phyloP scores from a whole-genome alignment of 106 monocot species.

The Cymbidium sinense region DNA sequence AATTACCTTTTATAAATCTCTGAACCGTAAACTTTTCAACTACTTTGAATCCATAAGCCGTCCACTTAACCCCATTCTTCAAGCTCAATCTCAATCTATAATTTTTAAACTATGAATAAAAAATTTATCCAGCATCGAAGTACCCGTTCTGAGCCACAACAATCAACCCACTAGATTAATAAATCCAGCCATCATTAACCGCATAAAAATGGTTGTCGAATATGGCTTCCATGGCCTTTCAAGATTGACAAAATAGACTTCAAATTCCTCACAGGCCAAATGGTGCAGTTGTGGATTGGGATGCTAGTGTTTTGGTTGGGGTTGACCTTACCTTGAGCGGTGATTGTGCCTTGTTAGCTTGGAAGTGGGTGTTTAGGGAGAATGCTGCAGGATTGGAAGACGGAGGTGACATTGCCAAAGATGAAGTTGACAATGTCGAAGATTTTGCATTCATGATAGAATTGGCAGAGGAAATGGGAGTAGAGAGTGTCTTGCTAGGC shows the following conservation, averaged over 20 bases:
- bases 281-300: slow-evolving; percentile 16
- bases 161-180: slow-evolving; percentile 21
- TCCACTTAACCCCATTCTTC: slow-evolving; percentile 17
- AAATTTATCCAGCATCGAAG: slow-evolving; percentile 14
- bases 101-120: slow-evolving; percentile 30
- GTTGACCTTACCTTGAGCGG: slow-evolving; percentile 18
- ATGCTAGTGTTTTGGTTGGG: slow-evolving; percentile 26
- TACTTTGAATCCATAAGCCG: slow-evolving; percentile 8
- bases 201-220: slow-evolving; percentile 26
- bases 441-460: slow-evolving; percentile 18
- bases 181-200: slow-evolving; percentile 2
- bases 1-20: neutral
- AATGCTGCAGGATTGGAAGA: slow-evolving; percentile 21
- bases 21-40: slow-evolving; percentile 9
- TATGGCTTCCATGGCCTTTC: slow-evolving; percentile 36
- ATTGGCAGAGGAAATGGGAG: slow-evolving; percentile 18
- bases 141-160: slow-evolving; percentile 2
- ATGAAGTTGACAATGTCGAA: slow-evolving; percentile 27
- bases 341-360: slow-evolving; percentile 17
- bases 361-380: slow-evolving; percentile 7
- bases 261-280: slow-evolving; percentile 4
- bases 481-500: slow-evolving; percentile 28
- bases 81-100: slow-evolving; percentile 11
- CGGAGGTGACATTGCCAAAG: slow-evolving; percentile 22
- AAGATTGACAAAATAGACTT: slow-evolving; percentile 4